Evolutionary conservation across 164 flowering plant genomes (phyloP).

Genomic region (Vitis labrusca): DNA sequence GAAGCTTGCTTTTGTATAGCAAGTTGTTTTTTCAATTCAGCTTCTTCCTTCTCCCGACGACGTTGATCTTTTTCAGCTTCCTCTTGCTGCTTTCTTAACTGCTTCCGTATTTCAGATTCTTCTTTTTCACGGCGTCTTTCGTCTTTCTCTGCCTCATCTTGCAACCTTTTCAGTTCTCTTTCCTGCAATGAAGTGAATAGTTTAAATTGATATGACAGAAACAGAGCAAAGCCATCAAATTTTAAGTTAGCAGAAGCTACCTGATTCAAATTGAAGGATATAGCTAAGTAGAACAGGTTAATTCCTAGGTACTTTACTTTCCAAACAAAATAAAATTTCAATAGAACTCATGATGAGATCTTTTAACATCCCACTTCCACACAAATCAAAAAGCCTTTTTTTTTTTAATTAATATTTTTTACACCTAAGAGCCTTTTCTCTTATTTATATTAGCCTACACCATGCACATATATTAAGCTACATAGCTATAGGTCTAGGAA

Average conservation of each 20-base stretch:
- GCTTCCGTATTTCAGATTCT: slow-evolving; percentile 64
- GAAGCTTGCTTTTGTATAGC: slow-evolving; percentile 86
- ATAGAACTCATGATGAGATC: too few species aligned
- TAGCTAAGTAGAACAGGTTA: too few species aligned
- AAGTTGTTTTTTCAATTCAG: slow-evolving; percentile 63
- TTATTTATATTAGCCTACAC: neutral
- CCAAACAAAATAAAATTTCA: too few species aligned
- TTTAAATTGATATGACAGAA: neutral
- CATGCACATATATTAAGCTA: neutral
- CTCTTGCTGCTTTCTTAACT: slow-evolving; percentile 62
- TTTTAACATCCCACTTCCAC: neutral
- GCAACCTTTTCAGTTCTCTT: slow-evolving; percentile 65
- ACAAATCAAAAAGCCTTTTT: neutral
- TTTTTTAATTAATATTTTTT: neutral
- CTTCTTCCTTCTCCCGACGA: slow-evolving; percentile 71
- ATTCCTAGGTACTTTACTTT: too few species aligned
- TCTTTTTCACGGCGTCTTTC: slow-evolving; percentile 66
- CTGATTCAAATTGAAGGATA: neutral
- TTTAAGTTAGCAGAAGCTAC: neutral
- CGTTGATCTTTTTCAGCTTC: slow-evolving; percentile 72
- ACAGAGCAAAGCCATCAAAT: neutral
- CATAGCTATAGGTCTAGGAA: too few species aligned
- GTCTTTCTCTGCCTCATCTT: slow-evolving; percentile 74
- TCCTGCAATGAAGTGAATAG: slow-evolving; percentile 46
- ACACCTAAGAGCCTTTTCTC: neutral